Percentiles rank a stretch among this genome's conserved stretches.
These are phyloP conservation scores for Scheffersomyces lignosus DNA, from an alignment of 805 yeast genomes.

Conservation along the genomic window DNA sequence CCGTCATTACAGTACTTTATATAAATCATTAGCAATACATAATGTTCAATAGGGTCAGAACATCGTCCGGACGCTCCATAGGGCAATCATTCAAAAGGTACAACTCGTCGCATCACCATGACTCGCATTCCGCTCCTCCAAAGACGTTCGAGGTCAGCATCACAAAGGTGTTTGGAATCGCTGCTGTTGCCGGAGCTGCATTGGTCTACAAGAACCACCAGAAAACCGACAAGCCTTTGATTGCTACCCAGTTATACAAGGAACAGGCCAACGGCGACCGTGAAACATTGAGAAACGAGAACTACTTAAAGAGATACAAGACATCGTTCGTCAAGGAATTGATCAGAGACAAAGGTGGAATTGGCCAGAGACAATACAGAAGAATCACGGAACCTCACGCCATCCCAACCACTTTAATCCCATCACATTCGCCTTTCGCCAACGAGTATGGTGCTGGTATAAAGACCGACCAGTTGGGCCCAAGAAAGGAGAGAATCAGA, in stretches of 20 bases:
- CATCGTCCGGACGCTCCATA: slow-evolving; percentile 10
- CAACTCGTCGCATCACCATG: slow-evolving; percentile 14
- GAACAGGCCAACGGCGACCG: slow-evolving; percentile 29
- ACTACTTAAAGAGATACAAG: slow-evolving; percentile 38
- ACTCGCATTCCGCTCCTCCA: slow-evolving; percentile 1
- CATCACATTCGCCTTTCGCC: slow-evolving; percentile 42
- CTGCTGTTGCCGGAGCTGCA: slow-evolving; percentile 37
- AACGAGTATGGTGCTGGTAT: slow-evolving; percentile 46
- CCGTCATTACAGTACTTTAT: too few relatives aligned
- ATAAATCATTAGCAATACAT: too few relatives aligned
- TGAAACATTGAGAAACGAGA: slow-evolving; percentile 34
- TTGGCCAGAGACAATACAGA: slow-evolving; percentile 43
- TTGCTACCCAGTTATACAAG: slow-evolving; percentile 38
- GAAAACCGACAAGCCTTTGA: slow-evolving; percentile 34
- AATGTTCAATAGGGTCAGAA: slow-evolving; percentile 13
- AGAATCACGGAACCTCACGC: slow-evolving; percentile 28
- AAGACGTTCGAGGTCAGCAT: slow-evolving; percentile 38
- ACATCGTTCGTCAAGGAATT: slow-evolving; percentile 42
- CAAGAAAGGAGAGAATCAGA: slow-evolving; percentile 43
- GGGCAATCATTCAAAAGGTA: slow-evolving; percentile 11
- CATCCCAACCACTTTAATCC: slow-evolving; percentile 34
- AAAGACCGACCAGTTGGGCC: slow-evolving; percentile 43
- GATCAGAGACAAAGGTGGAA: slow-evolving; percentile 46
- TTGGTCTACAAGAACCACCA: slow-evolving; percentile 34
- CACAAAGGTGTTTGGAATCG: slow-evolving; percentile 42